phyloP scores from a whole-genome alignment of 164 flowering plant genomes.

The Vitis amurensis region DNA sequence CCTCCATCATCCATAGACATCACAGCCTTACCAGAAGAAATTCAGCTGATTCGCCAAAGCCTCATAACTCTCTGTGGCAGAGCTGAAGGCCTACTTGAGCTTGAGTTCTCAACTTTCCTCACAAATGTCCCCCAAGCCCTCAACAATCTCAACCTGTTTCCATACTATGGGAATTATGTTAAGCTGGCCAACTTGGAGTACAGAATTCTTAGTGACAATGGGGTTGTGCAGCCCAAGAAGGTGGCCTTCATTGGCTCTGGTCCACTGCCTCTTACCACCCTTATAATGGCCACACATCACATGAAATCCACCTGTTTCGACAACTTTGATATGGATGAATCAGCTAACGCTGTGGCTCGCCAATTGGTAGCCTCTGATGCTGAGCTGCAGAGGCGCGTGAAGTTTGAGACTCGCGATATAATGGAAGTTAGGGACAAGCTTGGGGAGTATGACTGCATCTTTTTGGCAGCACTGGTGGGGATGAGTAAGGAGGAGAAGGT shows the following conservation, averaged over 20 bases:
- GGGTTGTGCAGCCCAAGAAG: constrained; percentile 32
- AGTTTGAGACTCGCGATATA: constrained; percentile 40
- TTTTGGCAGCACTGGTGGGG: constrained; percentile 70
- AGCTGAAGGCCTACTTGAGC: constrained; percentile 56
- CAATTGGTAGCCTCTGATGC: constrained; percentile 28
- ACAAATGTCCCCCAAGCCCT: constrained; percentile 32
- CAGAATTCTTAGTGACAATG: constrained; percentile 30
- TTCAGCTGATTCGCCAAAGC: constrained; percentile 35
- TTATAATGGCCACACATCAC: constrained; percentile 54
- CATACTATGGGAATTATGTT: constrained; percentile 56
- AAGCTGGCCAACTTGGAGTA: constrained; percentile 43
- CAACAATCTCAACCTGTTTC: constrained; percentile 43
- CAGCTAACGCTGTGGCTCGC: constrained; percentile 16
- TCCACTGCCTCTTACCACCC: constrained; percentile 57
- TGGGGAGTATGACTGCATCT: constrained; percentile 43
- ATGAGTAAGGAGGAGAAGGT: constrained; percentile 50
- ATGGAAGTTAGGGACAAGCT: constrained; percentile 42
- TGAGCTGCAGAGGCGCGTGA: constrained; percentile 55
- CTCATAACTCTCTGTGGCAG: constrained; percentile 42
- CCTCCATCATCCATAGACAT: constrained; percentile 43
- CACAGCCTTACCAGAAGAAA: constrained; percentile 17
- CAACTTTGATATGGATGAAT: constrained; percentile 34
- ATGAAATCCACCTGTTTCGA: constrained; percentile 40
- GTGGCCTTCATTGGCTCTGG: constrained; percentile 77
- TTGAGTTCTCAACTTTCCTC: constrained; percentile 38